phyloP scores from a whole-genome alignment of 331 rosid species.

The Quercus lobata region DNA sequence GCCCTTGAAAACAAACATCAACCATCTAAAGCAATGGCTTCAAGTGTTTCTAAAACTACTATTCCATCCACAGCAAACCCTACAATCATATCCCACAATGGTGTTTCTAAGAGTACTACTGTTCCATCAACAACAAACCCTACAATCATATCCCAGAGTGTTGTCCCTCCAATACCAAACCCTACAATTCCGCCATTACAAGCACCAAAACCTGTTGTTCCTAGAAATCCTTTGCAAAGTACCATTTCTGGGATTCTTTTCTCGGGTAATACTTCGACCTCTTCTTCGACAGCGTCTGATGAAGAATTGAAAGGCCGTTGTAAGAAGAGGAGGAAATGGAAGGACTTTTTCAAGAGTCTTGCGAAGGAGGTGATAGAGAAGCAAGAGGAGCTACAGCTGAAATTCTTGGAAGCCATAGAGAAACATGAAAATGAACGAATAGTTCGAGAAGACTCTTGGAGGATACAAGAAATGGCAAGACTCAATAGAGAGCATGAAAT shows the following conservation, averaged over 20 bases:
- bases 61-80: conserved; percentile 49
- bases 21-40: conserved; percentile 10
- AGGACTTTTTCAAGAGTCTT: conserved; percentile 58
- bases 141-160: conserved; percentile 19
- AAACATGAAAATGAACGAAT: conserved; percentile 56
- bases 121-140: conserved; percentile 50
- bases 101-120: conserved; percentile 14
- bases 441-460: conserved; percentile 65
- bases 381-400: conserved; percentile 83
- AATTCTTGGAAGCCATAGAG: conserved; percentile 65
- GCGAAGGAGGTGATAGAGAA: conserved; percentile 64
- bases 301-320: conserved; percentile 53
- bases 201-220: conserved; percentile 24
- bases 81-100: conserved; percentile 17
- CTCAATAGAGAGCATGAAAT: conserved; percentile 62
- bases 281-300: conserved; percentile 74
- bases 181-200: conserved; percentile 5
- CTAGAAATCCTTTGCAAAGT: conserved; percentile 25
- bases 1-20: conserved; percentile 52
- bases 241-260: conserved; percentile 31
- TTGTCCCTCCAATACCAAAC: conserved; percentile 9
- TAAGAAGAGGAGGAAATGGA: conserved; percentile 70
- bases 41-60: conserved; percentile 34
- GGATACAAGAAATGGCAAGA: conserved; percentile 61
- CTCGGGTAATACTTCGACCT: conserved; percentile 41